Evolutionary conservation across 768 basidiomycete species (phyloP).

Genomic region (Sporobolomyces phaffii): DNA sequence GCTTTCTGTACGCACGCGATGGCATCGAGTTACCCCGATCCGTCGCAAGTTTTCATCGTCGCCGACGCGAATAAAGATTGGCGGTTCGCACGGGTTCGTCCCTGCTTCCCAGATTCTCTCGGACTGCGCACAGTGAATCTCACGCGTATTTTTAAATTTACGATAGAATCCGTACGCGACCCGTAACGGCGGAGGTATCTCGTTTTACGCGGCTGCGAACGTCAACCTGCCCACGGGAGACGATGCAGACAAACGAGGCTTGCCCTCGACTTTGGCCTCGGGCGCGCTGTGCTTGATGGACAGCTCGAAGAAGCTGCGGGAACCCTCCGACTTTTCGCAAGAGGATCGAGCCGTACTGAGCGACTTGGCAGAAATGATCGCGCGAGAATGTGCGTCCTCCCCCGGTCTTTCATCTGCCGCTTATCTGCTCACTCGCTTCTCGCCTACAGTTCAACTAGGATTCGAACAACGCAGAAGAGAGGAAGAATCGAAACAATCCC

Average conservation of each 20-base stretch:
- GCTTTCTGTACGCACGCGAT: slow-evolving; percentile 29
- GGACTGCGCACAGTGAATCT: too few species aligned
- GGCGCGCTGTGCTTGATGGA: slow-evolving; percentile 33
- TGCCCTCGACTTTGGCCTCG: slow-evolving; percentile 9
- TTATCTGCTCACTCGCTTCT: background rate
- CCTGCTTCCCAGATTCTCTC: background rate
- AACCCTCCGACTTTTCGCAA: background rate
- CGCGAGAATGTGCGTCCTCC: slow-evolving; percentile 20
- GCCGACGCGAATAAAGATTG: slow-evolving; percentile 26
- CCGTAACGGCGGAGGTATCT: background rate
- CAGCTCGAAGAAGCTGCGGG: background rate
- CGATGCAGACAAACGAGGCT: background rate
- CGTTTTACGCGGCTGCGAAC: slow-evolving; percentile 27
- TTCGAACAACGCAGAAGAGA: slow-evolving; percentile 25
- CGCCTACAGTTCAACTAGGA: slow-evolving; percentile 19
- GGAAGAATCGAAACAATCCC: slow-evolving; percentile 16
- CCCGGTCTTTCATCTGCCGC: background rate
- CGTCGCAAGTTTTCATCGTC: slow-evolving; percentile 22
- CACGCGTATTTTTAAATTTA: background rate
- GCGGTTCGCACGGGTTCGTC: slow-evolving; percentile 16
- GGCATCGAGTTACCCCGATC: slow-evolving; percentile 12
- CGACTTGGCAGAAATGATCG: slow-evolving; percentile 31
- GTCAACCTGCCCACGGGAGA: slow-evolving; percentile 11
- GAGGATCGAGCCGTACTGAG: slow-evolving; percentile 24
- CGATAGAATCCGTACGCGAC: slow-evolving; percentile 6